Evolutionary conservation across 2,329 filamentous ascomycete genomes (phyloP), one percentile per base, ranked within the genome.

Genomic region (Alternaria brassicae): DNA sequence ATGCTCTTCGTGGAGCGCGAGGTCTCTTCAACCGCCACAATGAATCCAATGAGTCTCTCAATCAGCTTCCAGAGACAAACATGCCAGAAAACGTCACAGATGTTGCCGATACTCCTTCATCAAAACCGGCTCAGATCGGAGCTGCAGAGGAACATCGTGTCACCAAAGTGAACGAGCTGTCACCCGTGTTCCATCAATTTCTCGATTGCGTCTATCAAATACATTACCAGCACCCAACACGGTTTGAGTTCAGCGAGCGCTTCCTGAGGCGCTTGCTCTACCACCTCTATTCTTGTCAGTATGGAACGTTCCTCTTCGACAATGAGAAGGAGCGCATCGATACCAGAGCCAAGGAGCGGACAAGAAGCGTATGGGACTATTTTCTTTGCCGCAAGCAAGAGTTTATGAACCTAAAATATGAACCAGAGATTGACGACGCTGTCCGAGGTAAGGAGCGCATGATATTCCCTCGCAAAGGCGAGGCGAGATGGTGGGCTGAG

Each of bases 161-260:
- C 9, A 97, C 93, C 0, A 88, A 88, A 59, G 88, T 89, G n/a
- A 95, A 92, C 67, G 95, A 98, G 81, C 91, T 96, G 32, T 96
- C 93, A 60, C 95, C 95, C 0, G 91, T 99, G 23, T 99, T 99
- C 78, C 95, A 99, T 71, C 95, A 99, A 74, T 99, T 98, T 78
- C 85, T 99, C 9, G 95, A 98, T 73, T 93, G 92, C 36, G 92
- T 92, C 1, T 98, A 95, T 74, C 95, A 99, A 76, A 83, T 99
- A 27, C 81, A 96, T 23, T 85, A 91, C 61, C 95, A 98, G 75
- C 84, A 94, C 70, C 93, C 93, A 0, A 91, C 88, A 6, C 89
- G 93, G 0, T 99, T 99, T 73, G 94, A 99, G 76, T 99, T 93
- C 79, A 98, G 96, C 68, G 95, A 98, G 76, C 88, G 94, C 4